Evolutionary conservation across 73 alveolate genomes (phyloP), one percentile per base, ranked within the genome.

Genomic region (Paraurostyla sp.): DNA sequence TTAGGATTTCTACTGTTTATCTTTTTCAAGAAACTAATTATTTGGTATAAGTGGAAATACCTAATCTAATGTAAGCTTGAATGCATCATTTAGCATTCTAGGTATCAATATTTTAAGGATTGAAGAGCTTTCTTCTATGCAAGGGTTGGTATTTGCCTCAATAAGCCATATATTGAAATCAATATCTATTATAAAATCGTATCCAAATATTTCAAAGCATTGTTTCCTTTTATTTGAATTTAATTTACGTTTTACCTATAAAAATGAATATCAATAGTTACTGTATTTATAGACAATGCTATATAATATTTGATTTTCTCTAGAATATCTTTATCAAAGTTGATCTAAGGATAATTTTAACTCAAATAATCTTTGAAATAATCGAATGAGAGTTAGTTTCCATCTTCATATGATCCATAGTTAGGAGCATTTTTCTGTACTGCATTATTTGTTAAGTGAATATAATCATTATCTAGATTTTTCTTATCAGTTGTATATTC

Each of bases 381-480:
- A 36, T 65, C 59, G 75, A 93, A 93, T 48, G 99, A 92, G 43
- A 95, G 84, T 84, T 95, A 92, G 76, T 95, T 95, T 23, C 98
- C 98, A 40, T 88, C 90, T 81, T 95, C 99, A 65, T 57, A 75
- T 65, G 91, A 83, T 22, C 96, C 89, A 85, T 91, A 95, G 56
- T 93, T 94, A 23, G 87, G 88, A 69, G 91, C 83, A 78, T 93
- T 87, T 80, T 92, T 95, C 91, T 95, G 95, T 9, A 95, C 95
- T 49, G 97, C 95, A 91, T 95, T 93, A 87, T 95, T 95, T 0
- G 99, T 95, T 68, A 95, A 90, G 82, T 95, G 99, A 52, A 95
- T 90, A 60, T 75, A 91, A 50, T 81, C 73, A 88, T 89, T 94
- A 62, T 80, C 85, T 11, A 92, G 73, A 82, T 83, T 45, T 45